phyloP scores from a whole-genome alignment of 2,329 filamentous ascomycete genomes.

The Clonostachys rosea region DNA sequence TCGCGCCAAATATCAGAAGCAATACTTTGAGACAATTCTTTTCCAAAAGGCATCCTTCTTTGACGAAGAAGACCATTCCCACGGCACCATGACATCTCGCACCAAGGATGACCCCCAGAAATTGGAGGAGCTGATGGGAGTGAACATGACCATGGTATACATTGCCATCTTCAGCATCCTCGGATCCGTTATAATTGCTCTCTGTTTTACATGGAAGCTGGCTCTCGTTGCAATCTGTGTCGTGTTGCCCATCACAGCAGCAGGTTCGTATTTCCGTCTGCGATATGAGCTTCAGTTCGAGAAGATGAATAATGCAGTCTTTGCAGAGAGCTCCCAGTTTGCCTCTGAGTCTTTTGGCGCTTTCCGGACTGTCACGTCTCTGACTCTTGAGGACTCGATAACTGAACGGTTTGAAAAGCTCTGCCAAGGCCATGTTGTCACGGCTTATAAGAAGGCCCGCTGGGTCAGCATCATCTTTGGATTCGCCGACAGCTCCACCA shows the following conservation, averaged over 20 bases:
- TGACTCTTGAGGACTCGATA: constrained; percentile 67
- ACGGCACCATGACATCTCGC: constrained; percentile 54
- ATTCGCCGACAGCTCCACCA: constrained; percentile 61
- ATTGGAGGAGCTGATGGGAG: constrained; percentile 57
- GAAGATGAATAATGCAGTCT: constrained; percentile 62
- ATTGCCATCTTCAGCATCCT: constrained; percentile 62
- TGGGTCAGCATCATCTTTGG: constrained; percentile 63
- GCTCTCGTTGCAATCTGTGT: constrained; percentile 63
- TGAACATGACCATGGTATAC: constrained; percentile 58
- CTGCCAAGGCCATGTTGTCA: constrained; percentile 51
- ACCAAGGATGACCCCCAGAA: constrained; percentile 53
- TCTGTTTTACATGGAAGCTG: constrained; percentile 74
- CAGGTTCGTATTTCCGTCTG: constrained; percentile 44
- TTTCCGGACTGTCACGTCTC: constrained; percentile 65
- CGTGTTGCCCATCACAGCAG: constrained; percentile 43
- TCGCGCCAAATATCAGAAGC: constrained; percentile 49
- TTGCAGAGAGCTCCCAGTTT: constrained; percentile 68
- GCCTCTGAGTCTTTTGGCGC: constrained; percentile 70
- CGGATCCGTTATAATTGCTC: constrained; percentile 62
- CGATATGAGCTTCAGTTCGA: constrained; percentile 64
- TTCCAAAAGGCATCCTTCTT: constrained; percentile 57
- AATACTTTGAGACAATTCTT: constrained; percentile 58
- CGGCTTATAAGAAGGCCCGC: constrained; percentile 56
- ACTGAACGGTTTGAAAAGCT: constrained; percentile 55
- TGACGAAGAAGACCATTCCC: constrained; percentile 53